Evolutionary conservation across 2,329 filamentous ascomycete genomes (phyloP), one percentile per base, ranked within the genome.

Genomic region (Trichoderma simmonsii): DNA sequence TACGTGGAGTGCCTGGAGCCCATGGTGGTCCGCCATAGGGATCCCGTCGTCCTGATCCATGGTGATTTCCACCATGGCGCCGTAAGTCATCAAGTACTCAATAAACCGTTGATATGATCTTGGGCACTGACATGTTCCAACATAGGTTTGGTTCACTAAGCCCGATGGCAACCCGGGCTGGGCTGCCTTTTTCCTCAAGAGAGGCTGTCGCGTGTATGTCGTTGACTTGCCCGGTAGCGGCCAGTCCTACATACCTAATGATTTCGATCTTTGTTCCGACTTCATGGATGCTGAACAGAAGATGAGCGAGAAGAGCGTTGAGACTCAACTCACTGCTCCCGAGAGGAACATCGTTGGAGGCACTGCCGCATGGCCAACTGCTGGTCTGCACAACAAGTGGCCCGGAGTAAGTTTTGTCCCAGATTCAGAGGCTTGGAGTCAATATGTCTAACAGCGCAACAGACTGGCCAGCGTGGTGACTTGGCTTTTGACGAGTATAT

Each of bases 401-500:
- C 82, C 83, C 12, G 82, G 82, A 14, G 80, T 75, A 72, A 75
- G 77, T 75, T 36, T 28, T 7, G 4, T 28, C 3, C 7, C 48
- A 14, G 3, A 6, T 14, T 26, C 9, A 21, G 3, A 7, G 1
- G 1, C 4, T 36, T 39, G 30, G 56, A 26, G 8, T n/a, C 6
- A 36, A 5, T 0, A 51, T 7, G 54, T 30, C 69, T 66, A 54
- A 30, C 72, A 76, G 32, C 75, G 18, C 9, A 9, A 5, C 1
- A 82, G 80, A 78, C 78, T n/a, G 82, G 82, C 2, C 73, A 74
- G 51, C 74, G 77, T 15, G 84, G 84, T 3, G 86, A 89, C 73
- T 75, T 81, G 0, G 76, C 80, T 21, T 89, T 90, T 74, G 83
- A 86, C 72, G 79, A 78, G 1, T 87, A 87, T 75, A 85, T 82